Percentiles rank a stretch among this genome's conserved stretches.
These are phyloP conservation scores for Fusarium domesticum DNA, from an alignment of 2,329 filamentous ascomycete species.

Conservation along the genomic window DNA sequence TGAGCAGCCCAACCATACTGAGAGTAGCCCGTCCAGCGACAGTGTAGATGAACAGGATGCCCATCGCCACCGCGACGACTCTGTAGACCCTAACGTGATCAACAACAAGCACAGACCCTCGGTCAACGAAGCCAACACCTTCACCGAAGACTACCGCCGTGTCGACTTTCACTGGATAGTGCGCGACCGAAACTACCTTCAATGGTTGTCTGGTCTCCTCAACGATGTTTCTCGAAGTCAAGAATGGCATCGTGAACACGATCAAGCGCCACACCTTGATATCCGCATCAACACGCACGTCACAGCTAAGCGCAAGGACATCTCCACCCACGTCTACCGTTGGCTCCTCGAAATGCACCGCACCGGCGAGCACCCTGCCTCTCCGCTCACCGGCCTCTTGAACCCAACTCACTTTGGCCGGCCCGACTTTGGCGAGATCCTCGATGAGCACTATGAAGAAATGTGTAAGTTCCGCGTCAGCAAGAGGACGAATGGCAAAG, in stretches of 20 bases:
- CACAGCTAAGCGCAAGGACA: conserved; percentile 51
- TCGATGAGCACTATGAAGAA: conserved; percentile 53
- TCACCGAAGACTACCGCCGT: conserved; percentile 43
- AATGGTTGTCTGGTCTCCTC: conserved; percentile 56
- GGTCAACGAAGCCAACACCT: conserved; percentile 22
- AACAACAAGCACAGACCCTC: conserved; percentile 16
- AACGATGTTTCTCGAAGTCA: conserved; percentile 45
- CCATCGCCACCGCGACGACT: not conserved
- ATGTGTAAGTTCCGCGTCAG: conserved; percentile 40
- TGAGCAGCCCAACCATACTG: not conserved
- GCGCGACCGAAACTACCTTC: conserved; percentile 52
- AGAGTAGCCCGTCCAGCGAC: not conserved
- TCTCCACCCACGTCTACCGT: conserved; percentile 53
- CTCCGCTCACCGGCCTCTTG: conserved; percentile 51
- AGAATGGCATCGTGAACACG: conserved; percentile 37
- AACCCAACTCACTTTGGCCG: conserved; percentile 54
- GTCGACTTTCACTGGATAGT: conserved; percentile 62
- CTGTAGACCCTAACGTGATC: conserved; percentile 6
- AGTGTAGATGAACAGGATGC: not conserved
- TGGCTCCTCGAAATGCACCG: conserved; percentile 57
- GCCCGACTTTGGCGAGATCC: conserved; percentile 51
- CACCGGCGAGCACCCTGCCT: conserved; percentile 48
- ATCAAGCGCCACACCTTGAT: conserved; percentile 42
- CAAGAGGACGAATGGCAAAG: conserved; percentile 10
- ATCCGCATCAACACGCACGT: conserved; percentile 56